These are phyloP conservation scores for Saccharomyces hybrid DNA, from an alignment of 1,139 yeast species.

Conservation along the genomic window DNA sequence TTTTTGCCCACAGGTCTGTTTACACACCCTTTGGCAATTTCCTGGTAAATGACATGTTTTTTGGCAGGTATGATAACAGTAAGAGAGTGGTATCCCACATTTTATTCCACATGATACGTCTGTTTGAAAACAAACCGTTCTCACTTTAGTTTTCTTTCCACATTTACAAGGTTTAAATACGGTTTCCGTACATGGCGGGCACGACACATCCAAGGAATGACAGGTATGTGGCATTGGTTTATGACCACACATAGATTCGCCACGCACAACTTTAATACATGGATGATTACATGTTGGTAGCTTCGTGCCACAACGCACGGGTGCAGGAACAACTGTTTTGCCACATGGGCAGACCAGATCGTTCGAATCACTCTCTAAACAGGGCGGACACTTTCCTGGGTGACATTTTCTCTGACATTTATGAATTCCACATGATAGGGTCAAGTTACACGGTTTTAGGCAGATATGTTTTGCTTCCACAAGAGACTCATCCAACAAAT, in stretches of 20 bases:
- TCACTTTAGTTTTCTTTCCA: slow-evolving; percentile 46
- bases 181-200: slow-evolving; percentile 72
- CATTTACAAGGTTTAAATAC: slow-evolving; percentile 65
- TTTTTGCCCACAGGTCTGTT: slow-evolving; percentile 45
- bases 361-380: slow-evolving; percentile 74
- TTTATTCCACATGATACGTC: slow-evolving; percentile 63
- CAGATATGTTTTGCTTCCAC: slow-evolving; percentile 79
- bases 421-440: slow-evolving; percentile 67
- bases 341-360: slow-evolving; percentile 86
- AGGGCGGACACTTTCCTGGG: slow-evolving; percentile 74
- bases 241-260: slow-evolving; percentile 63
- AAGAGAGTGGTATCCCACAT: slow-evolving; percentile 49
- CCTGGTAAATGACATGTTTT: slow-evolving; percentile 41
- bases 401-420: slow-evolving; percentile 72
- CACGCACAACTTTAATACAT: slow-evolving; percentile 43
- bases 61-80: slow-evolving; percentile 64
- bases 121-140: slow-evolving; percentile 63
- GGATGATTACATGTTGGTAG: slow-evolving; percentile 61
- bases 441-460: slow-evolving; percentile 56
- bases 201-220: slow-evolving; percentile 52
- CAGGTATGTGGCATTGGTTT: slow-evolving; percentile 64
- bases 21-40: slow-evolving; percentile 40
- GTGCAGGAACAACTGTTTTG: slow-evolving; percentile 68
- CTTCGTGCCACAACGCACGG: slow-evolving; percentile 80
- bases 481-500: slow-evolving; percentile 44